Percentiles rank a stretch among this genome's conserved stretches.
phyloP scores from a whole-genome alignment of 139 green algal genomes.

The Chlamydomonas eustigma region DNA sequence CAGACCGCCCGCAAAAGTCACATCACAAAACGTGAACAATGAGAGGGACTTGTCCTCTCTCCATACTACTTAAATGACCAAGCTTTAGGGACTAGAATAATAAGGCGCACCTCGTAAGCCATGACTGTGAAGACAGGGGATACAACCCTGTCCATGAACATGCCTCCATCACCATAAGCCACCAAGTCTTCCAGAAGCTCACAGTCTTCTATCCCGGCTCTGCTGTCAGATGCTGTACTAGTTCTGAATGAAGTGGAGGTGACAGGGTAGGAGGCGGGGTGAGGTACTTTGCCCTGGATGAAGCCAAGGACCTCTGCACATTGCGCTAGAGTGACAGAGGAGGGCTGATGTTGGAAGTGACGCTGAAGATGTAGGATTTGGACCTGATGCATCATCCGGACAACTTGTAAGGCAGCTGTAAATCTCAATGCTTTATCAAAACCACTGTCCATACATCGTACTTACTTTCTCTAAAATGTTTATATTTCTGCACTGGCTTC shows the following conservation, averaged over 20 bases:
- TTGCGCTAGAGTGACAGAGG: neutral
- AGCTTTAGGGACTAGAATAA: neutral
- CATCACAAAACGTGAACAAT: too few relatives aligned
- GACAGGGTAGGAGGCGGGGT: slow-evolving; percentile 8
- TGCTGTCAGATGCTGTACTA: neutral
- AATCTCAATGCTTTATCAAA: neutral
- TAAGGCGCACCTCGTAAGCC: slow-evolving; percentile 17
- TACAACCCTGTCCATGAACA: slow-evolving; percentile 46
- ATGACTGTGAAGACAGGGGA: slow-evolving; percentile 30
- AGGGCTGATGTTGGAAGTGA: neutral
- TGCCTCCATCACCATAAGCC: slow-evolving; percentile 46
- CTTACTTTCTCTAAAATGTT: neutral
- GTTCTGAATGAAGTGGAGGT: too few relatives aligned
- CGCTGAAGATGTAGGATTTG: neutral
- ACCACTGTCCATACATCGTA: neutral
- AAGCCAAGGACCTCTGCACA: neutral
- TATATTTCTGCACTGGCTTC: neutral
- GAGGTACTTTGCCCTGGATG: neutral
- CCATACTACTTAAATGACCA: too few relatives aligned
- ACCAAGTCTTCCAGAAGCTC: slow-evolving; percentile 49
- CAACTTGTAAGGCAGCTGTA: neutral
- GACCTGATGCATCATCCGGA: neutral
- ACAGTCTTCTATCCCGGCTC: neutral
- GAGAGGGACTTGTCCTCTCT: too few relatives aligned
- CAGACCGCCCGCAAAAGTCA: too few relatives aligned